These are phyloP conservation scores for Gillenia trifoliata DNA, from an alignment of 306 rosid genomes.

Conservation along the genomic window DNA sequence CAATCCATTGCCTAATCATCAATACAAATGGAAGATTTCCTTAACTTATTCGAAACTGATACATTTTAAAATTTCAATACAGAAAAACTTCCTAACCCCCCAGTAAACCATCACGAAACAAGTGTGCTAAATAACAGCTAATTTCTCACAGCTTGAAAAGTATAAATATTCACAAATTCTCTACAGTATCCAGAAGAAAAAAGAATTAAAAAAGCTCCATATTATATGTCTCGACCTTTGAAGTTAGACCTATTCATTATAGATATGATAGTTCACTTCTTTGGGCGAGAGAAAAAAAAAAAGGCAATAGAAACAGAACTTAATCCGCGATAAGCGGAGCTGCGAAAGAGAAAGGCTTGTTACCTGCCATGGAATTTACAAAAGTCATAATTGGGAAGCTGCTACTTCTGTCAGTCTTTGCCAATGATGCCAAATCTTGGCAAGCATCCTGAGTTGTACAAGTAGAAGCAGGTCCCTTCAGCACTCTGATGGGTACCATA, in stretches of 20 bases:
- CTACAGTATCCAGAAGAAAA: not conserved
- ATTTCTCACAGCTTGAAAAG: not conserved
- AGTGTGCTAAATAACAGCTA: not conserved
- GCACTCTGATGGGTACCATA: slow-evolving; percentile 19
- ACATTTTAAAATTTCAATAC: not conserved
- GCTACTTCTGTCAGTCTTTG: slow-evolving; percentile 31
- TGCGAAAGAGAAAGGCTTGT: slow-evolving; percentile 1
- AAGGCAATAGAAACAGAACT: not conserved
- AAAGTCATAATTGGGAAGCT: slow-evolving; percentile 25
- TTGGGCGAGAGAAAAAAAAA: not conserved
- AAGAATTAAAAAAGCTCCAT: not conserved
- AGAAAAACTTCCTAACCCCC: not conserved
- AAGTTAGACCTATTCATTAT: not conserved
- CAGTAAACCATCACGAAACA: not conserved
- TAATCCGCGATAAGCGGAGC: not conserved
- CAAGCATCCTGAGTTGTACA: slow-evolving; percentile 20
- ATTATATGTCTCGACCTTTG: not conserved
- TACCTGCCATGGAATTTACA: slow-evolving; percentile 62
- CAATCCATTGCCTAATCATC: not conserved
- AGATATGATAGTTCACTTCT: not conserved
- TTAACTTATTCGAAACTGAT: not conserved
- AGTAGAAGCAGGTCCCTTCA: slow-evolving; percentile 20
- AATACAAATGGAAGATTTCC: not conserved
- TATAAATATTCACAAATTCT: not conserved
- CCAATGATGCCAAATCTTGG: slow-evolving; percentile 21